Base-by-base conservation (phyloP, 2,329 filamentous ascomycete species). In the Aureobasidium musti region DNA sequence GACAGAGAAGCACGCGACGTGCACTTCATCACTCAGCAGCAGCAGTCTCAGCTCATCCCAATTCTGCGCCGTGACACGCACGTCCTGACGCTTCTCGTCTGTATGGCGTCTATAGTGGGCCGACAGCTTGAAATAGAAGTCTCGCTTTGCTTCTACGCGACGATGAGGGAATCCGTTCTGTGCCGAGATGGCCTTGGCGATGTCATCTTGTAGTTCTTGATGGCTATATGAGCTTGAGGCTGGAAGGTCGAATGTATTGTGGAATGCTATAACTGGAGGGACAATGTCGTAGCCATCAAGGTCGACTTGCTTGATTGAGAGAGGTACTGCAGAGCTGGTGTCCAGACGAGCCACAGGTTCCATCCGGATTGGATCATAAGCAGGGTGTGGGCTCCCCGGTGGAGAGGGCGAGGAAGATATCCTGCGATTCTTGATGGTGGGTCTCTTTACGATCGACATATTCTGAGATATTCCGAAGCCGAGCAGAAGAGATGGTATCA, bases 281-380 rank as follows among this genome's bases (percentile, higher is more conserved):
- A 63, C 47, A 13, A 63, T 63, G 23, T 63, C 59, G 33, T 63
- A 63, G 10, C 59, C 59, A 33, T 63, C 59, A 3, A 63, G 59
- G 23, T 63, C 59, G 45, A 63, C 47, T 41, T 63, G 59, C 14
- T 63, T 63, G 59, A 63, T 63, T 14, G 59, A 63, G 3, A 63
- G 59, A 30, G 59, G 59, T 19, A 63, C 33, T 7, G 59, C 45
- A n/a, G 47, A 50, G 3, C 45, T 41, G 43, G 23, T 33, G 1
- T 35, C 23, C 19, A 50, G 14, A 41, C 21, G 33, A 19, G 26
- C 7, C 23, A 63, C 59, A 19, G 45, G 17, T 5, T 52, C 47
- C 59, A 63, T 63, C 47, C 59, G 30, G 5, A 52, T 50, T 23
- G 59, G 45, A 8, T 63, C 59, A 21, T 50, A 52, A 21, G 45